Evolutionary conservation across 805 yeast species (phyloP), one percentile per base, ranked within the genome.

Genomic region (Vanderwaltozyma polyspora): DNA sequence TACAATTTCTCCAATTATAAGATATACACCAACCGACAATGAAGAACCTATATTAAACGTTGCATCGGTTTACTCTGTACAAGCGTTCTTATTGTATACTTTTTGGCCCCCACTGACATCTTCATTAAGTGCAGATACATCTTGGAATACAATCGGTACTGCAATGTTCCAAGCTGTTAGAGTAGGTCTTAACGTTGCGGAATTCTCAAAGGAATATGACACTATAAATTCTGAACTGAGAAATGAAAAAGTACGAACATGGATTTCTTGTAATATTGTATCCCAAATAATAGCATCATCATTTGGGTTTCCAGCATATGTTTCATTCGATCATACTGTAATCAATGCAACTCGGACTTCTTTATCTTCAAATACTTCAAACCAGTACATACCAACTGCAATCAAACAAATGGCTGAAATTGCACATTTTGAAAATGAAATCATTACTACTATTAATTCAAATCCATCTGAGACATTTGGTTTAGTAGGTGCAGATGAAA

Each of bases 61-160:
- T 2, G 83, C 94, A 4, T 79, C 94, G 16, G 95, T 89, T 0
- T 89, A 79, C 52, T 81, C 95, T 0, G 96, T 89, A 0, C 98
- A 89, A 55, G 96, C 96, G 0, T 79, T 89, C 42, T 60, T 89
- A 19, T 62, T 89, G 2, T 85, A 82, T 57, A 79, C 96, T 0
- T 75, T 79, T 54, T 89, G 97, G 98, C 97, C 97, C 0, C 95
- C 96, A 3, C 68, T 87, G 25, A 84, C 95, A 0, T 85, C 97
- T 0, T 86, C 96, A 0, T 67, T 91, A 31, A 82, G 93, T 57
- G 95, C 97, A 0, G 97, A 91, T 52, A 80, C 95, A 6, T 80
- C 94, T 4, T 89, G 96, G 94, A 84, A 82, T 52, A 84, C 96
- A 1, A 79, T 85, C 16, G 97, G 96, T 0, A 77, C 84, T 30